Base-by-base conservation (phyloP, 768 basidiomycete genomes). In the Mrakia frigida region DNA sequence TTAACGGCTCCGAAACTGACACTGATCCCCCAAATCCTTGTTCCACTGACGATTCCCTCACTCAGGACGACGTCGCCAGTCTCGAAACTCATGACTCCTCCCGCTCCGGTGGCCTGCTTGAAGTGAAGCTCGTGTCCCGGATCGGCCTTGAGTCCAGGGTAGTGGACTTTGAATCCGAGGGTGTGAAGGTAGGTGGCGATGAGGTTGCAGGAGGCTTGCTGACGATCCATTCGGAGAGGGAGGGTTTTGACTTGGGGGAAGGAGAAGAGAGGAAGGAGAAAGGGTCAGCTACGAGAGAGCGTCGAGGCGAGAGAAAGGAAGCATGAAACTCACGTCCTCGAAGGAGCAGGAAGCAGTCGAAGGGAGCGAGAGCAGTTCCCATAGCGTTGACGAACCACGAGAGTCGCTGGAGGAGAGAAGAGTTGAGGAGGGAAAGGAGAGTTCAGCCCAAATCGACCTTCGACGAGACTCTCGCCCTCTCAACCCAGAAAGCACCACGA, bases 1-100 rank as follows among this genome's bases (percentile, higher is more conserved):
- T 99, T 99, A 78, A 99, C 95, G 79, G 92, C 94, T 43, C 97
- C 97, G 81, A 99, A 99, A 82, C 93, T 94, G 80, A 99, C 97
- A 78, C 91, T 93, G 81, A 99, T 98, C 28, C 95, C 93, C 95
- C 96, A 99, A 37, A 99, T 85, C 73, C 94, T 87, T 23, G 97
- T 92, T 0, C 90, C 92, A 7, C 91, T 96, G 13, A 99, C 94
- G 77, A 98, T 91, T 71, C 90, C 88, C 84, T 98, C 94, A 82
- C 93, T 95, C 77, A 98, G 82, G 69, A 87, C 89, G 81, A 92
- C 94, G 85, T 93, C 91, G 37, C 91, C 94, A 3, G 97, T 99
- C 78, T 92, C 91, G 81, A 99, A 99, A 80, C 92, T 93, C 69
- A 99, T 84, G 0, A 99, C 97, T 0, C 96, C 94, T 33, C 97